A percentile compares a stretch with the other conserved stretches of the same genome.
phyloP scores from a whole-genome alignment of 371 early-diverging fungal species.

The Saksenaea vasiformis region DNA sequence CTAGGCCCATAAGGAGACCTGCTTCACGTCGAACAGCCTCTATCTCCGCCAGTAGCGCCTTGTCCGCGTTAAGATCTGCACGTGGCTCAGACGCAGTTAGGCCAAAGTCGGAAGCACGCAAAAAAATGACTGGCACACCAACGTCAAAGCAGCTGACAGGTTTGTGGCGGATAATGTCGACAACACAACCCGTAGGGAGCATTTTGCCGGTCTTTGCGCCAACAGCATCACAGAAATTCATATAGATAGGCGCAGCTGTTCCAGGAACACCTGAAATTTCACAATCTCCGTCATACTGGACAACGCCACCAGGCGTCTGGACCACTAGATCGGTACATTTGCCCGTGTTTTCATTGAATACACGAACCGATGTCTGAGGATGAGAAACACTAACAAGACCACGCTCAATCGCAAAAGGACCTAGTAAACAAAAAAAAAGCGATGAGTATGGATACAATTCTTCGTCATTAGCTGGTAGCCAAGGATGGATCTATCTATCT shows the following conservation, averaged over 20 bases:
- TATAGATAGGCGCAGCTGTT: background rate
- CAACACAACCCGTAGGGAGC: background rate
- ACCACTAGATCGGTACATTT: conserved; percentile 1
- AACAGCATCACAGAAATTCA: background rate
- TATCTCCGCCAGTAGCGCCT: background rate
- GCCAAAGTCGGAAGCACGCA: background rate
- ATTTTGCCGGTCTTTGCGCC: background rate
- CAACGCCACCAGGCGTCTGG: background rate
- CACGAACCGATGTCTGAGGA: background rate
- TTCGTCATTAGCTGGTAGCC: background rate
- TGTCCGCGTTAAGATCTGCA: background rate
- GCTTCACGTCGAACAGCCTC: conserved; percentile 1
- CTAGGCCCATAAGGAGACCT: background rate
- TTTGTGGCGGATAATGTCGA: background rate
- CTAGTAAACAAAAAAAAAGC: background rate
- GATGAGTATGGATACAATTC: background rate
- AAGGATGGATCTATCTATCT: too few relatives aligned
- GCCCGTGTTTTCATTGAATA: background rate
- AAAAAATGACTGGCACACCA: background rate
- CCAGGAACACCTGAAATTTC: background rate
- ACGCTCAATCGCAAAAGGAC: background rate
- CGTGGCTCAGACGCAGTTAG: background rate
- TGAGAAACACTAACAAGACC: background rate
- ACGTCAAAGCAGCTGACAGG: background rate
- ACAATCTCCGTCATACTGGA: conserved; percentile 1